Evolutionary conservation across 1,284 basidiomycete species (phyloP), one percentile per base, ranked within the genome.

Genomic region (Sporisorium graminicola): DNA sequence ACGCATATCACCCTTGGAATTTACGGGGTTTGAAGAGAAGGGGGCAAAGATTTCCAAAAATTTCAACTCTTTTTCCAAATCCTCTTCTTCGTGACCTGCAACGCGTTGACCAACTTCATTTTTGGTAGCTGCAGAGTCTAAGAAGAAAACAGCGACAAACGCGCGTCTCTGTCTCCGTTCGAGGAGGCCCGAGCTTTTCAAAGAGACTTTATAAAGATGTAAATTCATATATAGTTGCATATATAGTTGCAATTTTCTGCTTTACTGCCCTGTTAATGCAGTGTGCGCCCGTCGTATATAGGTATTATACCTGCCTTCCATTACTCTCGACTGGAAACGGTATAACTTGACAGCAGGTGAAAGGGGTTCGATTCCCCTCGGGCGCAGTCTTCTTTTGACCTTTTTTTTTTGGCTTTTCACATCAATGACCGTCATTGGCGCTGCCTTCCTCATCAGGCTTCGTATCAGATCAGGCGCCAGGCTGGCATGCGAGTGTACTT

Each of bases 331-430:
- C 16, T 40, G 37, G 37, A 18, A 40, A 40, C 37, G 37, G 37
- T 40, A 40, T 40, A 40, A 40, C 37, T 3, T n/a, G 7, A 20
- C 6, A 43, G 69, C 69, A 72, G 59, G 56, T 63, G 69, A 65
- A 55, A 72, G 70, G 70, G 70, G 70, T 74, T 74, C 71, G 71
- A 74, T 61, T 74, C 71, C 71, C 71, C 65, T 68, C 49, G 53
- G 42, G 55, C 53, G 70, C 58, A 74, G 1, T 12, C 35, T 22
- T 4, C 24, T 46, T 22, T 55, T 42, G 18, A 27, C 7, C 4
- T 5, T 37, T 10, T 53, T n/a, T 49, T 31, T 49, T 49, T 29
- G 47, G n/a, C n/a, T n/a, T n/a, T n/a, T n/a, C n/a, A n/a, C n/a
- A n/a, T n/a, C n/a, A n/a, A n/a, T n/a, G n/a, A n/a, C n/a, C n/a